Percentiles rank a stretch among this genome's conserved stretches.
Conservation (phyloP, 1,139 yeast genomes). For the Protomyces inundatus region DNA sequence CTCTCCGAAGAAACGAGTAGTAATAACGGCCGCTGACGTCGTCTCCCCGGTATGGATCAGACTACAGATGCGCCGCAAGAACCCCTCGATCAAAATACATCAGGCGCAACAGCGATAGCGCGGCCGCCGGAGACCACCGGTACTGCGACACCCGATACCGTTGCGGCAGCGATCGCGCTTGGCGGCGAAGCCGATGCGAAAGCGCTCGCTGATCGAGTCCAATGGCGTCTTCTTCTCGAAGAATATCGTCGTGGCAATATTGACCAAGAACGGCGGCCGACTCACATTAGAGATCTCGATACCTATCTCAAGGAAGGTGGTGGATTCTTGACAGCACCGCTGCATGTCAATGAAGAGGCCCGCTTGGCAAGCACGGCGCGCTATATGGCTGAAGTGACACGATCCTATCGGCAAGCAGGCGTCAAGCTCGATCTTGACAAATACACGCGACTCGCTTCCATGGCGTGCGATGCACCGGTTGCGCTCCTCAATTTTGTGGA, state of each 20-base stretch:
- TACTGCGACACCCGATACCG: too few species aligned
- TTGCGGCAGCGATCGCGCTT: too few species aligned
- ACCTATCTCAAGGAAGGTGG: conserved; percentile 7
- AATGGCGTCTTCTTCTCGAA: conserved; percentile 1
- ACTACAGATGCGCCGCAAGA: too few species aligned
- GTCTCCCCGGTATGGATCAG: too few species aligned
- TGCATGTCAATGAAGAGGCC: background rate
- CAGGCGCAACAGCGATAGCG: too few species aligned
- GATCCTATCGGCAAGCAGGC: conserved; percentile 9
- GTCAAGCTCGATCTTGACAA: conserved; percentile 4
- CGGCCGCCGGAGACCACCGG: too few species aligned
- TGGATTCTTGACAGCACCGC: conserved; percentile 16
- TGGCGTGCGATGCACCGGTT: conserved; percentile 10
- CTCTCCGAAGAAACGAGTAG: too few species aligned
- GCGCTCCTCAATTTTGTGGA: conserved; percentile 6
- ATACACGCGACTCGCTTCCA: conserved; percentile 15
- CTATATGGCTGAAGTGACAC: conserved; percentile 3
- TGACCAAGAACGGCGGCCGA: background rate
- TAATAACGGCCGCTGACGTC: too few species aligned
- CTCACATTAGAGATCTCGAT: background rate
- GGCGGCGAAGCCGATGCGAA: background rate
- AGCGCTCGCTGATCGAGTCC: conserved; percentile 1
- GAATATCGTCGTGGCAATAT: conserved; percentile 2
- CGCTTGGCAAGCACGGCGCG: background rate
- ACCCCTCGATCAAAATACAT: too few species aligned